Conservation (phyloP, 164 flowering plant genomes). For the Cinnamomum micranthum region DNA sequence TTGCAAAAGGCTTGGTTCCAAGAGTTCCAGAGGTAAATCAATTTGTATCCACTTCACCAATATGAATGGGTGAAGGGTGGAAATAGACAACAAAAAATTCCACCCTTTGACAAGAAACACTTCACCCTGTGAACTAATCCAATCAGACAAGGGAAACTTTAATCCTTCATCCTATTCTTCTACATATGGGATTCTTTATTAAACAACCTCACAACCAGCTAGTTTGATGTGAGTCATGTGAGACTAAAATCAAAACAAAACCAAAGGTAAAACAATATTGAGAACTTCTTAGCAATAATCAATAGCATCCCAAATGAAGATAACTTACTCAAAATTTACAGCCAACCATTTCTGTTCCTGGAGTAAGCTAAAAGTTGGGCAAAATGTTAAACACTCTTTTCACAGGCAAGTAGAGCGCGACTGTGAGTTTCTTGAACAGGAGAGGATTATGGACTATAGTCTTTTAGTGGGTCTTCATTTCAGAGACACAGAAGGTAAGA, state of each 20-base stretch:
- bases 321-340: background rate
- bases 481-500: conserved; percentile 31
- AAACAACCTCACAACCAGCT: no score
- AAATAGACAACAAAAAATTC: no score
- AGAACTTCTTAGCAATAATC: background rate
- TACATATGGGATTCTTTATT: no score
- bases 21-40: conserved; percentile 41
- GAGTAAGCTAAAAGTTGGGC: background rate
- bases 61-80: no score
- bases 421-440: conserved; percentile 85
- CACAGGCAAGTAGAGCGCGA: conserved; percentile 89
- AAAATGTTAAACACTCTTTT: background rate
- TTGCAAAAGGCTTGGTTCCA: conserved; percentile 51
- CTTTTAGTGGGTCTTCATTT: conserved; percentile 84
- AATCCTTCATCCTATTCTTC: no score
- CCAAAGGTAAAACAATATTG: background rate
- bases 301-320: background rate
- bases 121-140: no score
- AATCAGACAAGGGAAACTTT: no score
- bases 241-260: no score
- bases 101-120: no score
- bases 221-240: no score
- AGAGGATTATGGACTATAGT: conserved; percentile 93
- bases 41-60: background rate
- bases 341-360: background rate